Conservation (phyloP, 108 stramenopile species). For the Pseudonitzschia multiseries region DNA sequence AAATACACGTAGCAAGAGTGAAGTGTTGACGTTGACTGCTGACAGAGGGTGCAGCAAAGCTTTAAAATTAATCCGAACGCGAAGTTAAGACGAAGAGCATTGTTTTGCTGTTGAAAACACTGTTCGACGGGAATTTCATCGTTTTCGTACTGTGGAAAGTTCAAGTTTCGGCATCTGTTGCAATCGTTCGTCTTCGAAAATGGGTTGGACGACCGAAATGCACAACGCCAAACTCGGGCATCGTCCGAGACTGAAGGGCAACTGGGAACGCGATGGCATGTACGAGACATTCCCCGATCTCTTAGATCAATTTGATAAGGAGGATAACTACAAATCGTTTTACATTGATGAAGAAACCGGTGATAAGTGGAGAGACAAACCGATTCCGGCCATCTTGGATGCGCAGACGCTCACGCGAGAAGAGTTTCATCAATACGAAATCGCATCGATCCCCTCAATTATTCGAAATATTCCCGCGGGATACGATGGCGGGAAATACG, state of each 20-base stretch:
- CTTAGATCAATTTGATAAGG: slow-evolving; percentile 23
- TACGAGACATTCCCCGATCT: slow-evolving; percentile 59
- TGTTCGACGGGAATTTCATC: too few species aligned
- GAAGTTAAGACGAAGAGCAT: too few species aligned
- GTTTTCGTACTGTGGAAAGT: too few species aligned
- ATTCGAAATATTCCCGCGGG: slow-evolving; percentile 71
- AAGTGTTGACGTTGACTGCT: too few species aligned
- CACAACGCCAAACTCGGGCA: slow-evolving; percentile 36
- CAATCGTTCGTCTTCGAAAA: neutral
- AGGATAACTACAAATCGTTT: slow-evolving; percentile 26
- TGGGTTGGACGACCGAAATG: slow-evolving; percentile 11
- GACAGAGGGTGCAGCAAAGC: too few species aligned
- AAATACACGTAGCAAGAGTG: too few species aligned
- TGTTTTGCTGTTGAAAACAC: too few species aligned
- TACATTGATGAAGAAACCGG: slow-evolving; percentile 19
- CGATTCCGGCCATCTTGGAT: slow-evolving; percentile 64
- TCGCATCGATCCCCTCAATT: slow-evolving; percentile 57
- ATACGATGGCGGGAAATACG: slow-evolving; percentile 39
- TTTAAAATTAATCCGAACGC: too few species aligned
- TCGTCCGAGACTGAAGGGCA: slow-evolving; percentile 65
- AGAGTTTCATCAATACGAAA: slow-evolving; percentile 70
- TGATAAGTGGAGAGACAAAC: neutral
- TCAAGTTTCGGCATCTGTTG: too few species aligned
- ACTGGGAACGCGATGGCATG: slow-evolving; percentile 78
- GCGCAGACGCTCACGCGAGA: slow-evolving; percentile 41